Percentiles rank a stretch among this genome's conserved stretches.
Conservation (phyloP, 129 eudicot species). For the Kitagawia praeruptora region DNA sequence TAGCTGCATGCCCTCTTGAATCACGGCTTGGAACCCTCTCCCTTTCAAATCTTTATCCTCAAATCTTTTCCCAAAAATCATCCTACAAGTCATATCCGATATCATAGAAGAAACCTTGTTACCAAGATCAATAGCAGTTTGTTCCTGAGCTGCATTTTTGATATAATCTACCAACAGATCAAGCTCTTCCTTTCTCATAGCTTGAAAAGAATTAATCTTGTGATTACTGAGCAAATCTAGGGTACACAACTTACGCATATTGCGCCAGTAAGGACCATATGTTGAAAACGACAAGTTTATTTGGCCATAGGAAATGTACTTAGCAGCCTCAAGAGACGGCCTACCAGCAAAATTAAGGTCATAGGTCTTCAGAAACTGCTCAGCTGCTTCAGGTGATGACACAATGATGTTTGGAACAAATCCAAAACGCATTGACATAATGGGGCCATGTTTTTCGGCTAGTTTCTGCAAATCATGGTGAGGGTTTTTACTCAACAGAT, state of each 20-base stretch:
- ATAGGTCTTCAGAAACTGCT: conserved; percentile 1
- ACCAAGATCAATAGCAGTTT: conserved; percentile 17
- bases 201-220: conserved; percentile 14
- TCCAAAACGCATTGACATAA: conserved; percentile 10
- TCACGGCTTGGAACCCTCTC: conserved; percentile 20
- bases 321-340: conserved; percentile 17
- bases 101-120: conserved; percentile 6
- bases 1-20: conserved; percentile 19
- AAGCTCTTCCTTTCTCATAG: conserved; percentile 25
- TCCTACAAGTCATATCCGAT: conserved; percentile 26
- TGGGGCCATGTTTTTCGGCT: conserved; percentile 9
- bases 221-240: conserved; percentile 19
- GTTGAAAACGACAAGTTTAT: conserved; percentile 12
- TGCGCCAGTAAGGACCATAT: conserved; percentile 22
- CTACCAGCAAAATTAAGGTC: conserved; percentile 21
- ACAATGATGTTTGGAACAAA: conserved; percentile 11
- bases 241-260: conserved; percentile 20
- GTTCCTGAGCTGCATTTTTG: background rate
- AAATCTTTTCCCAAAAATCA: conserved; percentile 33
- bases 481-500: conserved; percentile 6
- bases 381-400: conserved; percentile 7
- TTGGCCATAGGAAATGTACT: conserved; percentile 17
- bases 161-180: conserved; percentile 9
- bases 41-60: conserved; percentile 17
- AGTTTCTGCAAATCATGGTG: conserved; percentile 7